phyloP scores from a whole-genome alignment of 2,329 filamentous ascomycete genomes.

The Ophiostoma quercus region DNA sequence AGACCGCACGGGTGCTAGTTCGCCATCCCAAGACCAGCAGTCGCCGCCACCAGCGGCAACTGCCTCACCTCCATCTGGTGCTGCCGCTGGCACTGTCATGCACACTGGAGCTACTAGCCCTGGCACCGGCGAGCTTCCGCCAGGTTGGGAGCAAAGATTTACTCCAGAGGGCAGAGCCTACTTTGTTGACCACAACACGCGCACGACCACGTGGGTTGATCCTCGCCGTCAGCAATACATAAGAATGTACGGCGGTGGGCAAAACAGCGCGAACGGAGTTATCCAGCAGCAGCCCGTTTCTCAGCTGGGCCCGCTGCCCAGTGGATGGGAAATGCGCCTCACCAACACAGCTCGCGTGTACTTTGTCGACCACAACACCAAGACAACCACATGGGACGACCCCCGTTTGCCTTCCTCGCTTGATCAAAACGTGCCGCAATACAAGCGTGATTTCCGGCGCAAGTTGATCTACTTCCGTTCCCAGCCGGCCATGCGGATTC shows the following conservation, averaged over 20 bases:
- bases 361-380: slow-evolving; percentile 99
- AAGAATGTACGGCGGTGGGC: slow-evolving; percentile 79
- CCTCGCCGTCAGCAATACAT: slow-evolving; percentile 97
- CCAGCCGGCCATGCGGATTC: slow-evolving; percentile 89
- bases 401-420: slow-evolving; percentile 89
- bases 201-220: slow-evolving; percentile 98
- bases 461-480: slow-evolving; percentile 99
- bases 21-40: slow-evolving; percentile 65
- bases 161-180: slow-evolving; percentile 93
- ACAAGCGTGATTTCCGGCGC: slow-evolving; percentile 96
- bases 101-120: slow-evolving; percentile 91
- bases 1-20: slow-evolving; percentile 88
- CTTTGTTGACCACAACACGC: slow-evolving; percentile 97
- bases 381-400: slow-evolving; percentile 99
- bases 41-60: slow-evolving; percentile 37
- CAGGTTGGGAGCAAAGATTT: slow-evolving; percentile 93
- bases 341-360: slow-evolving; percentile 97
- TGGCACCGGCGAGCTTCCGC: slow-evolving; percentile 87
- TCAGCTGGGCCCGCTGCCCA: slow-evolving; percentile 88
- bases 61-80: slow-evolving; percentile 39
- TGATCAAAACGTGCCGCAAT: slow-evolving; percentile 97
- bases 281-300: slow-evolving; percentile 98
- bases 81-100: slow-evolving; percentile 75
- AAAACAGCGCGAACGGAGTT: slow-evolving; percentile 75
- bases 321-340: slow-evolving; percentile 98